These are phyloP conservation scores for Diaporthe eres DNA, from an alignment of 2,329 filamentous ascomycete genomes.

Conservation along the genomic window DNA sequence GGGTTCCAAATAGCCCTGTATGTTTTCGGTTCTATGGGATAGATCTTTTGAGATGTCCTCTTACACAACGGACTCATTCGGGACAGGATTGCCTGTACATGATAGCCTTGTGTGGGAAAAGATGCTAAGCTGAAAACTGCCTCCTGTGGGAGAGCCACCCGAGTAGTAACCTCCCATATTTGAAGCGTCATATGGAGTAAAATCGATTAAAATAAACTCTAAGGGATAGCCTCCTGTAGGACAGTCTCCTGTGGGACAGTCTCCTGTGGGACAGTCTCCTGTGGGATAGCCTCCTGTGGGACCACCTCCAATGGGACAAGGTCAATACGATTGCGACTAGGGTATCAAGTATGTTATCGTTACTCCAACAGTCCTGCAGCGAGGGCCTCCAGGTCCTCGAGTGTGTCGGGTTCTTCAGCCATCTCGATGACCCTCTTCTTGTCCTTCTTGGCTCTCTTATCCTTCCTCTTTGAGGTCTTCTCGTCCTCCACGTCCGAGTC, in stretches of 20 bases:
- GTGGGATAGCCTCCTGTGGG: not conserved
- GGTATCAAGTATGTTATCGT: slow-evolving; percentile 43
- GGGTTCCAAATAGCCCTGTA: not conserved
- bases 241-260: not conserved
- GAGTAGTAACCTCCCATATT: not conserved
- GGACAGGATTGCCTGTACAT: not conserved
- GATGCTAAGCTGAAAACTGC: not conserved
- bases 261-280: not conserved
- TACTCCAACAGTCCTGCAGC: slow-evolving; percentile 78
- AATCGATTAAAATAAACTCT: not conserved
- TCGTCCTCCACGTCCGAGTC: slow-evolving; percentile 68
- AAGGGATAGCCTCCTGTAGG: not conserved
- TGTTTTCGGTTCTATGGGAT: not conserved
- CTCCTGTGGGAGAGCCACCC: not conserved
- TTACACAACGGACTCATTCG: not conserved
- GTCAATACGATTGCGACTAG: not conserved
- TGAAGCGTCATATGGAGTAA: no score
- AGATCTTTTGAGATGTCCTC: not conserved
- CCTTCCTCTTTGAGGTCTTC: slow-evolving; percentile 58
- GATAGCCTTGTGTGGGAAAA: not conserved
- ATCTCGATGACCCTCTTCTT: slow-evolving; percentile 65
- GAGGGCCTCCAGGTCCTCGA: slow-evolving; percentile 84
- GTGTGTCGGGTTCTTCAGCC: slow-evolving; percentile 79
- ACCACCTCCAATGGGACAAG: not conserved
- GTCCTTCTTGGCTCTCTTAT: slow-evolving; percentile 59